These are phyloP conservation scores for Kwoniella shivajii DNA, from an alignment of 1,284 basidiomycete species.

Conservation along the genomic window DNA sequence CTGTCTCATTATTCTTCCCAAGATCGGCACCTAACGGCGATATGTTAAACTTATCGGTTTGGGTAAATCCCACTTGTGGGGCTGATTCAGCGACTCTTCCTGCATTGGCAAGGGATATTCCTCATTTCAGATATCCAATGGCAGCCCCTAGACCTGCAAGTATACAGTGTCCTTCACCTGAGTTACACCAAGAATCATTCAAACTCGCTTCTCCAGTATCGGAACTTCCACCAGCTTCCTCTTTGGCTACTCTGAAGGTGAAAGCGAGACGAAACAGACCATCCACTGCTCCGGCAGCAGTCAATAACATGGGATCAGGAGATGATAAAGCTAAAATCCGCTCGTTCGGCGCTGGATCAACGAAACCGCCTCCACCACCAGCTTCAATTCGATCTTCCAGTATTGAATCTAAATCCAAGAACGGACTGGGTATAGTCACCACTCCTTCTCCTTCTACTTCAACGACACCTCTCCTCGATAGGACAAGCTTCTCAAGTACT, in stretches of 20 bases:
- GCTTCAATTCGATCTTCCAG: neutral
- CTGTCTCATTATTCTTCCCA: conserved; percentile 42
- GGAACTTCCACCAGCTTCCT: neutral
- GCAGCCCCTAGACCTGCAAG: conserved; percentile 10
- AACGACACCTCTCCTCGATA: neutral
- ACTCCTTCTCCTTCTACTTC: neutral
- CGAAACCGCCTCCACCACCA: conserved; percentile 1
- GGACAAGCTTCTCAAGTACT: conserved; percentile 12
- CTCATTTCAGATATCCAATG: conserved; percentile 39
- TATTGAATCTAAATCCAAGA: neutral
- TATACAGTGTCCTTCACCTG: conserved; percentile 1
- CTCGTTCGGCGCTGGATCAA: conserved; percentile 11
- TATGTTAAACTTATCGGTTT: conserved; percentile 45
- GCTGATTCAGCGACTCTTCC: neutral
- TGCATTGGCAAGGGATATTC: conserved; percentile 10
- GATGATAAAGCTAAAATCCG: neutral
- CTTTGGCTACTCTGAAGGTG: neutral
- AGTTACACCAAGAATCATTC: neutral
- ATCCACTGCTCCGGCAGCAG: conserved; percentile 17
- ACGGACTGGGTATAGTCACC: conserved; percentile 20
- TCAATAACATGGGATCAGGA: neutral
- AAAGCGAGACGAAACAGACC: conserved; percentile 7
- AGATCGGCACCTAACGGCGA: conserved; percentile 35
- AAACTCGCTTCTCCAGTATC: neutral
- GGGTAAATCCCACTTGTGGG: conserved; percentile 33